A percentile compares a stretch with the other conserved stretches of the same genome.
Evolutionary conservation across 2,329 filamentous ascomycete genomes (phyloP).

Genomic region (Trichoderma atrobrunneum): DNA sequence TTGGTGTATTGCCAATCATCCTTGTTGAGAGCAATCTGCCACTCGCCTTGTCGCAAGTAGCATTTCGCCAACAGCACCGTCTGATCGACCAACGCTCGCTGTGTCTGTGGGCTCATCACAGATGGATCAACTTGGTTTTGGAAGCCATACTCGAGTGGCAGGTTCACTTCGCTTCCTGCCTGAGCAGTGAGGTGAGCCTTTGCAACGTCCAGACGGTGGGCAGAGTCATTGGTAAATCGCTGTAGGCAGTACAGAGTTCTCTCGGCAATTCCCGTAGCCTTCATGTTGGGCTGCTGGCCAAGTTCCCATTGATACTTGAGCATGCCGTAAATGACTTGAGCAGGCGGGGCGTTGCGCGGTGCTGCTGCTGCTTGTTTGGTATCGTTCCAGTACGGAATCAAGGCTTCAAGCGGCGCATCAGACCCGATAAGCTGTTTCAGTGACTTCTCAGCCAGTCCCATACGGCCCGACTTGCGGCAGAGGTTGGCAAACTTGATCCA

Average conservation of each 20-base stretch:
- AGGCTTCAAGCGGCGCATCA: conserved; percentile 59
- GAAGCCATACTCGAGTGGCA: conserved; percentile 49
- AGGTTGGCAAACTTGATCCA: conserved; percentile 99
- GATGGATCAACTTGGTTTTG: conserved; percentile 46
- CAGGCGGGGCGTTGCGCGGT: conserved; percentile 53
- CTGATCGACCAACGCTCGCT: conserved; percentile 57
- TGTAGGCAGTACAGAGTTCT: conserved; percentile 58
- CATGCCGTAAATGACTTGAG: conserved; percentile 91
- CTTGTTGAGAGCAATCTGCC: conserved; percentile 82
- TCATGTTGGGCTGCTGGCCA: conserved; percentile 57
- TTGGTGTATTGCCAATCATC: conserved; percentile 86
- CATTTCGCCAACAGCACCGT: conserved; percentile 84
- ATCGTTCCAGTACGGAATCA: conserved; percentile 60
- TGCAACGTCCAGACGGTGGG: conserved; percentile 52
- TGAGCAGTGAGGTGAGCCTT: conserved; percentile 50
- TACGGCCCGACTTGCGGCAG: conserved; percentile 91
- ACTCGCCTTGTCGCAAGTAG: conserved; percentile 94
- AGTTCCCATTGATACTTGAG: conserved; percentile 96
- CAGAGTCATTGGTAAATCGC: conserved; percentile 59
- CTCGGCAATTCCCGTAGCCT: conserved; percentile 47
- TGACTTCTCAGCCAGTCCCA: conserved; percentile 93
- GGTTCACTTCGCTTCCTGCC: conserved; percentile 44
- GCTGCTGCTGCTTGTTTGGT: conserved; percentile 25
- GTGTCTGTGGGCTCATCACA: conserved; percentile 48
- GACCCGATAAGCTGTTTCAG: conserved; percentile 83